Evolutionary conservation across 768 basidiomycete genomes (phyloP).

Genomic region (Daedaleopsis nitida): DNA sequence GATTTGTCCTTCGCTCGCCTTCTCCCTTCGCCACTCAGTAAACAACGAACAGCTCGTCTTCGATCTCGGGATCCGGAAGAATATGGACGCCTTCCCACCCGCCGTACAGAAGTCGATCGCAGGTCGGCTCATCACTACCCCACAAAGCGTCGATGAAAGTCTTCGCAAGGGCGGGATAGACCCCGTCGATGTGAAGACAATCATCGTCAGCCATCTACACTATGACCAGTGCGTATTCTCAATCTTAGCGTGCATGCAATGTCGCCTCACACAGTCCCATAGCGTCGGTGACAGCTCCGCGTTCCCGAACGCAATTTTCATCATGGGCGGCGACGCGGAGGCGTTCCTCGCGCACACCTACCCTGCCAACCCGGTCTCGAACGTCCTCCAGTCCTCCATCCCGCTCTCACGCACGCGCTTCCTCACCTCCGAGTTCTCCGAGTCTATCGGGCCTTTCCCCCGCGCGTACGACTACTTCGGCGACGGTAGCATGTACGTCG

Average conservation of each 20-base stretch:
- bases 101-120: slow-evolving; percentile 32
- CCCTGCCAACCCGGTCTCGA: slow-evolving; percentile 40
- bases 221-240: slow-evolving; percentile 42
- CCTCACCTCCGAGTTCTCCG: slow-evolving; percentile 34
- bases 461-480: slow-evolving; percentile 52
- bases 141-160: slow-evolving; percentile 44
- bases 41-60: slow-evolving; percentile 43
- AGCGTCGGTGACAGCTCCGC: slow-evolving; percentile 45
- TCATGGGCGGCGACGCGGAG: slow-evolving; percentile 47
- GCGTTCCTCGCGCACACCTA: slow-evolving; percentile 41
- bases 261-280: neutral
- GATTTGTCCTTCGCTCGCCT: slow-evolving; percentile 49
- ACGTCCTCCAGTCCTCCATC: slow-evolving; percentile 26
- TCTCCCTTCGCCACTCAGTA: slow-evolving; percentile 50
- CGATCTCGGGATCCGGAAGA: slow-evolving; percentile 56
- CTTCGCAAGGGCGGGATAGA: slow-evolving; percentile 48
- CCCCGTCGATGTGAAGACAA: slow-evolving; percentile 44
- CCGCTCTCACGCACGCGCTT: slow-evolving; percentile 13
- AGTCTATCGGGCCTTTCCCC: slow-evolving; percentile 52
- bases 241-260: neutral
- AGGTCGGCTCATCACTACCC: slow-evolving; percentile 9
- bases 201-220: slow-evolving; percentile 55
- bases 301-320: slow-evolving; percentile 48
- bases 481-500: slow-evolving; percentile 58
- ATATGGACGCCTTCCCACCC: slow-evolving; percentile 47